Percentiles rank a stretch among this genome's conserved stretches.
Conservation (phyloP, 169 alveolate genomes). For the Plasmodium inui region DNA sequence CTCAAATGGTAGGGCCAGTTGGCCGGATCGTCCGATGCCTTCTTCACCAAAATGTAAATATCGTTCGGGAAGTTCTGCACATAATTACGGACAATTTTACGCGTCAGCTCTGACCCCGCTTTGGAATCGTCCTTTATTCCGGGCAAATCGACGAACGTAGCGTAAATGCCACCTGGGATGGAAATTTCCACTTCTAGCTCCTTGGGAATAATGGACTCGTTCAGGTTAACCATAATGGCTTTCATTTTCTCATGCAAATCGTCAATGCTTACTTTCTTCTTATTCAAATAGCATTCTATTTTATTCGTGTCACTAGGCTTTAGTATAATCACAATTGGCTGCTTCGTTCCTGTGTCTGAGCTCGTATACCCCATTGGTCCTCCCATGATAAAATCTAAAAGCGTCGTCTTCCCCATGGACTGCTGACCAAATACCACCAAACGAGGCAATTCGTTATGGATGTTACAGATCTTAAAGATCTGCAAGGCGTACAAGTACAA, state of each 20-base stretch:
- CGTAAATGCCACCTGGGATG: conserved; percentile 90
- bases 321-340: conserved; percentile 90
- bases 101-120: conserved; percentile 89
- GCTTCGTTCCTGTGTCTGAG: conserved; percentile 92
- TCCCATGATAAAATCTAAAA: conserved; percentile 91
- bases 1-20: conserved; percentile 92
- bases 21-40: conserved; percentile 92
- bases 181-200: conserved; percentile 90
- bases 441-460: conserved; percentile 91
- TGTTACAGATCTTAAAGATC: conserved; percentile 88
- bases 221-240: conserved; percentile 83
- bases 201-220: conserved; percentile 81
- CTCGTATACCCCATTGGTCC: conserved; percentile 92
- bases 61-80: conserved; percentile 92
- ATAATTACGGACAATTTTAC: conserved; percentile 88
- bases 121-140: conserved; percentile 93
- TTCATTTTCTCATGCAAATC: conserved; percentile 89
- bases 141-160: conserved; percentile 92
- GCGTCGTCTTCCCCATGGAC: conserved; percentile 93
- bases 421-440: conserved; percentile 93
- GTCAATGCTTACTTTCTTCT: conserved; percentile 76
- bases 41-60: conserved; percentile 89
- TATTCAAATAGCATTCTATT: conserved; percentile 69
- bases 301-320: conserved; percentile 82
- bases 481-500: conserved; percentile 88